Evolutionary conservation across 768 basidiomycete genomes (phyloP), one percentile per base, ranked within the genome.

Genomic region (Chalciporus piperatus): DNA sequence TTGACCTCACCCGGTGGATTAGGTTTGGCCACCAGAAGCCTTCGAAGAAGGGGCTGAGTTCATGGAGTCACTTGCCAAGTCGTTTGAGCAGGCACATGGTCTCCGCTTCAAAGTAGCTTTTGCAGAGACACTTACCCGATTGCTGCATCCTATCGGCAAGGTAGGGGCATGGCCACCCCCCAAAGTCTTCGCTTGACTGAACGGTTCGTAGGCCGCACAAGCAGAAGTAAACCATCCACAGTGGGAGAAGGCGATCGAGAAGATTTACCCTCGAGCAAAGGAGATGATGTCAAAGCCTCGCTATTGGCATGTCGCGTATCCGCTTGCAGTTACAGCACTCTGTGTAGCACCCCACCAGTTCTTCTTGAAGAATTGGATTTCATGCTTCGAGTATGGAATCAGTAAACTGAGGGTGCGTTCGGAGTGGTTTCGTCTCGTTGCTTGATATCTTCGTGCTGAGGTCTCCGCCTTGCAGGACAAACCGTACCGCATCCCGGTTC

Each of bases 1-100:
- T 38, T 56, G 41, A n/a, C 37, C 50, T 54, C 22, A 59, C 39
- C 4, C 20, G 12, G 22, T 48, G 12, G 16, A 23, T 57, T 32
- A 92, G 89, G 93, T 96, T 40, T 97, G 92, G 84, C 94, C 94
- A 2, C 88, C 91, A 13, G 89, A 93, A 64, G 84, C 88, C 5
- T 94, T 97, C 51, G 94, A 97, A 64, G 89, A 94, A 67, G 91
- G 89, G 3, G 87, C 93, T 3, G 94, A 98, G 59, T 97, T 96
- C 59, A 70, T 97, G 70, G 86, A 91, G 53, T 81, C 84, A 7
- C 70, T 97, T 16, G 87, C 93, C 3, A 88, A 85, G 60, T 84
- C 87, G 0, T 97, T 91, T 60, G 83, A 81, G 40, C 83, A 90
- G 58, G 83, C 90, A 0, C 93, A 95, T 59, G 94, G 95, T 8